phyloP scores from a whole-genome alignment of 345 rosid species.

The Populus ilicifolia region DNA sequence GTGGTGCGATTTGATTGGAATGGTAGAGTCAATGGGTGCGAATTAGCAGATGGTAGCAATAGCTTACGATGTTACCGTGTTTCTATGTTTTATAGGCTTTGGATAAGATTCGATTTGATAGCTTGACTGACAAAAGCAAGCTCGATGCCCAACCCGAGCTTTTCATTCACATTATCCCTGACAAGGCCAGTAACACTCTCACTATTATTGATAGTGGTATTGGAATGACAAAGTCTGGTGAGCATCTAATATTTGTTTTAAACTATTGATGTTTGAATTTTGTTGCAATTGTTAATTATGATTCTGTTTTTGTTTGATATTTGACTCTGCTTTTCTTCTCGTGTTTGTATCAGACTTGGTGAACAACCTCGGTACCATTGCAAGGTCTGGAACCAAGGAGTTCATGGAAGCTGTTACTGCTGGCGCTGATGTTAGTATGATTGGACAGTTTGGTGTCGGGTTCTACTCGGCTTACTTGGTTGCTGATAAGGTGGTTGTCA shows the following conservation, averaged over 20 bases:
- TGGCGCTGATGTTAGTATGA: conserved; percentile 6
- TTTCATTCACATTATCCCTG: background rate
- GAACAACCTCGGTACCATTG: conserved; percentile 6
- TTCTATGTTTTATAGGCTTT: background rate
- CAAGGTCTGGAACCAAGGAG: conserved; percentile 5
- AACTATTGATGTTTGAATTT: background rate
- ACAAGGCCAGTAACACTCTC: background rate
- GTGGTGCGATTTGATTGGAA: background rate
- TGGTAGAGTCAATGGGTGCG: background rate
- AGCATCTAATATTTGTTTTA: background rate
- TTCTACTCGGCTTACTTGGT: conserved; percentile 5
- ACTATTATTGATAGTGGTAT: conserved; percentile 5
- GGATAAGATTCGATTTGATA: conserved; percentile 6
- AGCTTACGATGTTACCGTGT: background rate
- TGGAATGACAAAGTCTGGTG: conserved; percentile 5
- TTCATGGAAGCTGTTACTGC: conserved; percentile 5
- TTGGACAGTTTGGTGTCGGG: conserved; percentile 11
- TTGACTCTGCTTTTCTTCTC: background rate
- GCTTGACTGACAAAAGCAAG: conserved; percentile 11
- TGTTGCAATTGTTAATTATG: background rate
- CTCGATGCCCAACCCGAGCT: conserved; percentile 10
- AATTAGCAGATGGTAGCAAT: background rate
- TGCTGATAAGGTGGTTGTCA: conserved; percentile 4
- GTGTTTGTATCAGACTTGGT: background rate
- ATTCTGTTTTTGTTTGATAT: background rate